phyloP scores from a whole-genome alignment of 129 eudicot genomes.

The Kitagawia praeruptora region DNA sequence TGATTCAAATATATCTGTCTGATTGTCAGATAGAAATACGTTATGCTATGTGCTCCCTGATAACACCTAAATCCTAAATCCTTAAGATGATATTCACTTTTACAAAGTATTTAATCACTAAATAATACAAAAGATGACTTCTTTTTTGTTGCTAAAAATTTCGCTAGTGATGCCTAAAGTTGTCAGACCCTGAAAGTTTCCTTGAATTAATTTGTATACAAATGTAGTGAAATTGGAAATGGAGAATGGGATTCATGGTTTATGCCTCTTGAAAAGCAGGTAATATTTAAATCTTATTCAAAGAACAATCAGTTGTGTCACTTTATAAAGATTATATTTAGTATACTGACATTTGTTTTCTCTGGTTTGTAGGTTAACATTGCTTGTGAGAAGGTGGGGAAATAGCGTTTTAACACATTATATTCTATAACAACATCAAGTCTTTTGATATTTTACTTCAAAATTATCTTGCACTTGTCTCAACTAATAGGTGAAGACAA shows the following conservation, averaged over 20 bases:
- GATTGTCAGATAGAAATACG: not conserved
- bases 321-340: not conserved
- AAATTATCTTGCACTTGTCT: slow-evolving; percentile 6
- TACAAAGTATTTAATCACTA: not conserved
- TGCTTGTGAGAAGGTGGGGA: slow-evolving; percentile 83
- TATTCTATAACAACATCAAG: not conserved
- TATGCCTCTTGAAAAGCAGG: slow-evolving; percentile 77
- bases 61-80: not conserved
- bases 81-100: not conserved
- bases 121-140: not conserved
- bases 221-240: slow-evolving; percentile 79
- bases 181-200: slow-evolving; percentile 10
- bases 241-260: slow-evolving; percentile 94
- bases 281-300: slow-evolving; percentile 3
- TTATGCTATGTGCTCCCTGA: not conserved
- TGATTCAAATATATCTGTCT: not conserved
- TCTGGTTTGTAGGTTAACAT: slow-evolving; percentile 41
- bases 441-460: slow-evolving; percentile 5
- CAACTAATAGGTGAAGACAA: slow-evolving; percentile 65
- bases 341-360: slow-evolving; percentile 18
- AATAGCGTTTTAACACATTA: slow-evolving; percentile 9
- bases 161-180: not conserved
- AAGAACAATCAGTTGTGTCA: not conserved
- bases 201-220: not conserved
- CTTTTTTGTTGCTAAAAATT: not conserved